Evolutionary conservation across 441 rosid species (phyloP).

Genomic region (Caryocar brasiliense): DNA sequence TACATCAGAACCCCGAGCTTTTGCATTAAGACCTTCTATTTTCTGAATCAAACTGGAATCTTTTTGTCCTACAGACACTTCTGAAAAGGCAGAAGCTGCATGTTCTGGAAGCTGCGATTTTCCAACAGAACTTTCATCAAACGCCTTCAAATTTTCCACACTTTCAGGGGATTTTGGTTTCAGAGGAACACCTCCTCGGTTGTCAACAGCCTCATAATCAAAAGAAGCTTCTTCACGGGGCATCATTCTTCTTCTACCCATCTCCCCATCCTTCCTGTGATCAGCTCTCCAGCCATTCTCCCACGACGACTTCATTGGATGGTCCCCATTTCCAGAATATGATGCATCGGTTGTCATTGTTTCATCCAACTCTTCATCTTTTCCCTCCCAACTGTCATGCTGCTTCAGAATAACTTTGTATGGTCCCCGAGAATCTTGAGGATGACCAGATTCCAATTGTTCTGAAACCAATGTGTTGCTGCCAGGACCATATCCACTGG

Average conservation of each 20-base stretch:
- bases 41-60: constrained; percentile 71
- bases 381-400: constrained; percentile 53
- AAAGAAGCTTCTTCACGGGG: constrained; percentile 24
- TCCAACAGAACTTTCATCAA: constrained; percentile 26
- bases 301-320: constrained; percentile 28
- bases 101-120: constrained; percentile 20
- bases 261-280: constrained; percentile 23
- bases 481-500: constrained; percentile 50
- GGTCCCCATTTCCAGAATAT: constrained; percentile 34
- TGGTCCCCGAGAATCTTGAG: constrained; percentile 45
- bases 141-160: constrained; percentile 20
- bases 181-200: constrained; percentile 16
- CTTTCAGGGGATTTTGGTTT: constrained; percentile 32
- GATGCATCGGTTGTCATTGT: constrained; percentile 15
- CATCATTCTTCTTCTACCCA: constrained; percentile 21
- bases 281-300: constrained; percentile 43
- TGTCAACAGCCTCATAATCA: constrained; percentile 24
- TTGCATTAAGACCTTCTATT: constrained; percentile 75
- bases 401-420: constrained; percentile 75
- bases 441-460: constrained; percentile 47
- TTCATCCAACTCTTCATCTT: constrained; percentile 44
- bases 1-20: constrained; percentile 42
- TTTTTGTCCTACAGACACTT: constrained; percentile 24
- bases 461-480: constrained; percentile 36
- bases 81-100: constrained; percentile 15